Conservation (phyloP, 2,329 filamentous ascomycete genomes). For the Penicillium hesseltinei region DNA sequence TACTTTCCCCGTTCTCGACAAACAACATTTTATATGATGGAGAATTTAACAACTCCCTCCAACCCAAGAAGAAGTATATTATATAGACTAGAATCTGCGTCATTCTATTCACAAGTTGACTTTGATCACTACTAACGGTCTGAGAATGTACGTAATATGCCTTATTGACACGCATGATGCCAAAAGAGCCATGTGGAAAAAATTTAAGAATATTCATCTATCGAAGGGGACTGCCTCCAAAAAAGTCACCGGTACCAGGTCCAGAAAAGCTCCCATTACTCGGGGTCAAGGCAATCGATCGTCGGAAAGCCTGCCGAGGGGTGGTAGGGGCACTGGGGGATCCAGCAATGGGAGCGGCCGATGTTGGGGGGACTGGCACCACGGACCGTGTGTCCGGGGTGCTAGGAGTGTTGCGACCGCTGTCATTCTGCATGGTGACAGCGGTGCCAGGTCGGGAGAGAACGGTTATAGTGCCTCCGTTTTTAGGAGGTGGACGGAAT, state of each 20-base stretch:
- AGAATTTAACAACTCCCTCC: not conserved
- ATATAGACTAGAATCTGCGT: not conserved
- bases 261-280: slow-evolving; percentile 43
- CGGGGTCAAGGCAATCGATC: slow-evolving; percentile 43
- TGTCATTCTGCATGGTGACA: slow-evolving; percentile 39
- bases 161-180: not conserved
- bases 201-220: slow-evolving; percentile 17
- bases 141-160: not conserved
- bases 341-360: slow-evolving; percentile 4
- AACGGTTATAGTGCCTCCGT: slow-evolving; percentile 28
- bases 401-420: slow-evolving; percentile 44
- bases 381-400: slow-evolving; percentile 33
- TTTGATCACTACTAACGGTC: not conserved
- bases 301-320: slow-evolving; percentile 43
- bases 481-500: slow-evolving; percentile 55
- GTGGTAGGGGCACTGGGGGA: slow-evolving; percentile 39
- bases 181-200: not conserved
- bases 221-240: slow-evolving; percentile 41
- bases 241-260: slow-evolving; percentile 39
- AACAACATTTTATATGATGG: not conserved
- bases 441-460: slow-evolving; percentile 42
- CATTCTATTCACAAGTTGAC: not conserved
- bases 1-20: not conserved
- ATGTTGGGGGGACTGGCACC: slow-evolving; percentile 3
- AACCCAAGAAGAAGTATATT: not conserved